phyloP scores from a whole-genome alignment of 129 eudicot genomes.

The Artemisia tridentata region DNA sequence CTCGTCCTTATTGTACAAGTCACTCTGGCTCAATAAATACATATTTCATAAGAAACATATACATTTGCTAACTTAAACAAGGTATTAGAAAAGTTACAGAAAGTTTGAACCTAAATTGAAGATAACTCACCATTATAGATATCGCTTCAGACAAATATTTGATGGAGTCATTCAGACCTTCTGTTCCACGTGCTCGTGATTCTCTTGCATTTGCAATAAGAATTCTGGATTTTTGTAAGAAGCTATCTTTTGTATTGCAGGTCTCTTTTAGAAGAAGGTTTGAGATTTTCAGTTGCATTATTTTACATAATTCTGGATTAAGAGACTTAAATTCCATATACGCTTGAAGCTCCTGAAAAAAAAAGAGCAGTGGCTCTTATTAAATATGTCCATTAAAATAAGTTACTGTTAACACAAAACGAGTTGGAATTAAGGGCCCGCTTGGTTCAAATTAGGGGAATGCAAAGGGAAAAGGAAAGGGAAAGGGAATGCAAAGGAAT shows the following conservation, averaged over 20 bases:
- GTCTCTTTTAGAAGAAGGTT: constrained; percentile 55
- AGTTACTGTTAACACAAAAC: background rate
- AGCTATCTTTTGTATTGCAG: constrained; percentile 50
- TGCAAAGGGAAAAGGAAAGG: too few relatives aligned
- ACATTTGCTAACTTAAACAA: constrained; percentile 3
- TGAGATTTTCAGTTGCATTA: constrained; percentile 55
- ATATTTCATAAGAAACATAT: constrained; percentile 19
- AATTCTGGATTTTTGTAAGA: constrained; percentile 49
- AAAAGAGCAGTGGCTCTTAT: constrained; percentile 15
- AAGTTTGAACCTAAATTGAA: constrained; percentile 14
- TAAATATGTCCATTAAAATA: constrained; percentile 1
- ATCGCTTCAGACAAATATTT: constrained; percentile 66
- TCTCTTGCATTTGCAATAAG: constrained; percentile 63
- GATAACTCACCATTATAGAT: constrained; percentile 50
- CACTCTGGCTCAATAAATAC: constrained; percentile 46
- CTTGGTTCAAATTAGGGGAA: too few relatives aligned
- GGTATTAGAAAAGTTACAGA: constrained; percentile 4
- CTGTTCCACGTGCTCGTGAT: constrained; percentile 61
- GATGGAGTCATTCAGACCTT: constrained; percentile 55
- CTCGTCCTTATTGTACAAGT: constrained; percentile 21
- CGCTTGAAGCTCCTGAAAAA: constrained; percentile 71
- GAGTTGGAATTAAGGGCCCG: too few relatives aligned
- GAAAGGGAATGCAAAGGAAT: too few relatives aligned
- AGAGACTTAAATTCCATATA: constrained; percentile 50
- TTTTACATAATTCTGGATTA: constrained; percentile 50